Base-by-base conservation (phyloP, 306 rosid genomes). In the Ceratonia siliqua region DNA sequence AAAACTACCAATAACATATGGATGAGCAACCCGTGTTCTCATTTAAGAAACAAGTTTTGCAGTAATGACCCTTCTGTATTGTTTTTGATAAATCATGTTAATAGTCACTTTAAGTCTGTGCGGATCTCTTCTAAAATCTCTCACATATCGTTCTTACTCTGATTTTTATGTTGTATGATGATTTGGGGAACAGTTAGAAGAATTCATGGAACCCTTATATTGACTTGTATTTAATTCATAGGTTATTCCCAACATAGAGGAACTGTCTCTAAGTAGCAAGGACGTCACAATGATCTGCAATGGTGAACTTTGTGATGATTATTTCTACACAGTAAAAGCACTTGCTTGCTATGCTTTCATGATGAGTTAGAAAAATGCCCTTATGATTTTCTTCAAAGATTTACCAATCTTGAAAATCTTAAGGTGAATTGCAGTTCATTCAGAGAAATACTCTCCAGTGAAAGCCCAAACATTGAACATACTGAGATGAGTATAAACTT, bases 121-220 rank as follows among this genome's bases (percentile, higher is more conserved):
- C 11, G 52, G 52, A 12, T 11, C 8, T 4, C 2, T 6, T 1
- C 38, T 39, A 13, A 18, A 21, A 39, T 2, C 1, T 12, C 4
- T 63, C 22, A 0, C 0, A 7, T 0, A 45, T 45, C 11, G 17
- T 6, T 12, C 3, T 45, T 63, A 0, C 0, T 2, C 6, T 8
- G 4, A 1, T 33, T 33, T 5, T 38, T 38, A 5, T 0, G 32
- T 28, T 28, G 4, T 28, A 28, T 28, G 32, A 28, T 28, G 32
- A 28, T 4, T 28, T 28, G 2, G 2, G 32, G n/a, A n/a, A n/a
- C n/a, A 28, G 32, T 28, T 28, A 28, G 32, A 1, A 28, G 32
- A 38, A 38, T 8, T 7, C 5, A 0, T 0, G 0, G 2, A 25
- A 12, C 5, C 48, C n/a, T 12, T 12, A 22, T 28, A 28, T 28